Evolutionary conservation across 768 basidiomycete species (phyloP), one percentile per base, ranked within the genome.

Genomic region (Tricholoma matsutake): DNA sequence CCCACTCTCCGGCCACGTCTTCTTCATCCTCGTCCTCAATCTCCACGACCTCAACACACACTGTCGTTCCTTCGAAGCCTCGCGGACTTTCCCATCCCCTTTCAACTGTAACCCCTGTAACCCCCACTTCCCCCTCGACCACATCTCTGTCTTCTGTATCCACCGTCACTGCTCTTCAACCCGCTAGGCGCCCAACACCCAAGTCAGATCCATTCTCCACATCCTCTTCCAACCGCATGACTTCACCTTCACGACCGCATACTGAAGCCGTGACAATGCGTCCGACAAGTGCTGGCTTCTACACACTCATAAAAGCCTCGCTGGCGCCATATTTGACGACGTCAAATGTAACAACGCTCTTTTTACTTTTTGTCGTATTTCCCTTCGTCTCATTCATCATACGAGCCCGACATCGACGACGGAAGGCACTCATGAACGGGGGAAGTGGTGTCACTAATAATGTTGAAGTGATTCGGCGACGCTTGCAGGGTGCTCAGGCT

Each of bases 21-120:
- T 76, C 84, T 0, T 84, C 85, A 0, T 89, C 89, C 0, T 85
- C 85, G 0, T 88, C 90, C 0, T 88, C 88, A 3, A 75, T 87
- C 31, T 91, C 89, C 0, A 89, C 88, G 7, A 79, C 83, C 2
- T 91, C 89, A 0, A 89, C 86, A 25, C 87, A 86, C 63, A 92
- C 91, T 4, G 79, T 86, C 2, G 85, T 88, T 20, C 89, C 89
- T 14, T 39, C 79, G 75, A 13, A 75, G 1, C 65, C 66, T 3
- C 68, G 69, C 14, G 67, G 66, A 25, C 54, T 65, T 1, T 35
- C 71, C 69, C 20, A 66, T 60, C 34, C 72, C 61, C 58, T 64
- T 60, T 62, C 68, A 64, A 61, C 68, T 34, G 56, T 74, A 43
- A 68, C 72, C 11, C 60, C 68, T 10, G 56, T 72, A 7, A 58